Percentiles rank a stretch among this genome's conserved stretches.
These are phyloP conservation scores for Kalanchoe fedtschenkoi DNA, from an alignment of 164 flowering plant species.

Conservation along the genomic window DNA sequence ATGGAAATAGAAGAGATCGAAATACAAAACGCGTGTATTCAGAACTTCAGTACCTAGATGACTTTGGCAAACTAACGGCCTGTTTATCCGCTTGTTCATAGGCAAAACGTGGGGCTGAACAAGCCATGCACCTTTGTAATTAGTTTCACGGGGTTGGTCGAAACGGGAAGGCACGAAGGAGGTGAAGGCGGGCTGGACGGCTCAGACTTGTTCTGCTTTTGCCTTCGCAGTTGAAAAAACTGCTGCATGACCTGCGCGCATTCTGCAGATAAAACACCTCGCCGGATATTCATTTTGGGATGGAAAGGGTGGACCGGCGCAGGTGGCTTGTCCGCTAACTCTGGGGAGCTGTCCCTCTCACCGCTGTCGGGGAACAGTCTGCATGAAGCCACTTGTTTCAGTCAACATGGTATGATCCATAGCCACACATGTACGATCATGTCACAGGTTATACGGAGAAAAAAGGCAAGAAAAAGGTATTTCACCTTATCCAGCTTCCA, in stretches of 20 bases:
- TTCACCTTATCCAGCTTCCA: slow-evolving; percentile 97
- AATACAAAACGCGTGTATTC: not conserved
- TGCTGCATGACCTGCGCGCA: slow-evolving; percentile 87
- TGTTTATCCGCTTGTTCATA: slow-evolving; percentile 20
- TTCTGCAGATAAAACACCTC: slow-evolving; percentile 62
- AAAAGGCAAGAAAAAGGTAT: not conserved
- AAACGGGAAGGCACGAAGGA: slow-evolving; percentile 36
- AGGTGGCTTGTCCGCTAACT: slow-evolving; percentile 37
- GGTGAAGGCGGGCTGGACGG: slow-evolving; percentile 30
- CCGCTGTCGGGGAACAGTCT: slow-evolving; percentile 67
- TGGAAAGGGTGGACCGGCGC: slow-evolving; percentile 91
- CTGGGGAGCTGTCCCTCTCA: slow-evolving; percentile 34
- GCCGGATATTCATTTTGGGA: slow-evolving; percentile 62
- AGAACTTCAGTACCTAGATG: not conserved
- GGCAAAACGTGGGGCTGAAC: slow-evolving; percentile 50
- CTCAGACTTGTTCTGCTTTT: slow-evolving; percentile 33
- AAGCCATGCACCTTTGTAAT: slow-evolving; percentile 52
- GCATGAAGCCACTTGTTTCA: slow-evolving; percentile 13
- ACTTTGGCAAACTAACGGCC: not conserved
- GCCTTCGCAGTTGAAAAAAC: slow-evolving; percentile 80
- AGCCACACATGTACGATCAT: no score
- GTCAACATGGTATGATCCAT: not conserved
- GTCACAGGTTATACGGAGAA: no score
- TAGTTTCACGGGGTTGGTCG: slow-evolving; percentile 45
- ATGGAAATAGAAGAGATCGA: no score